Conservation (phyloP, 2,329 filamentous ascomycete species). For the Pseudopithomyces maydicus region DNA sequence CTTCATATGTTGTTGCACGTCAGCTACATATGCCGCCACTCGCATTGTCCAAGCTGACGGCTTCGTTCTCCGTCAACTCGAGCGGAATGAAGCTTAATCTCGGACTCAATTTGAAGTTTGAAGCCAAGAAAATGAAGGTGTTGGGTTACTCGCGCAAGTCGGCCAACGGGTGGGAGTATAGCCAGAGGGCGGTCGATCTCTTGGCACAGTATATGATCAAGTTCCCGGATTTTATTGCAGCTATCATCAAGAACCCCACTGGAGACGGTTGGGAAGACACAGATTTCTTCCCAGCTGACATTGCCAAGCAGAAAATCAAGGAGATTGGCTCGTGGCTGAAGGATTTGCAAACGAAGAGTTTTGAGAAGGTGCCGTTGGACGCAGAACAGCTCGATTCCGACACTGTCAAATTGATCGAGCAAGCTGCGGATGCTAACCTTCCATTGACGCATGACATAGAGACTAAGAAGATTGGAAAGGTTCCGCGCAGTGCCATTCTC, state of each 20-base stretch:
- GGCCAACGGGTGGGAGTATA: conserved; percentile 93
- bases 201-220: conserved; percentile 88
- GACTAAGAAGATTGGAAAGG: conserved; percentile 74
- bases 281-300: conserved; percentile 78
- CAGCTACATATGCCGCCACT: conserved; percentile 82
- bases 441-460: conserved; percentile 47
- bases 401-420: conserved; percentile 80
- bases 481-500: conserved; percentile 84
- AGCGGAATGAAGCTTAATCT: conserved; percentile 86
- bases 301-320: conserved; percentile 81
- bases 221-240: conserved; percentile 94
- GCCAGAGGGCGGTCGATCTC: conserved; percentile 77
- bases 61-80: conserved; percentile 84
- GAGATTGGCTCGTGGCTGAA: conserved; percentile 96
- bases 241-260: conserved; percentile 82
- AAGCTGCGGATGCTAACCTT: conserved; percentile 66
- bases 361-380: conserved; percentile 94
- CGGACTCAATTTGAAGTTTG: conserved; percentile 95
- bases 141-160: conserved; percentile 91
- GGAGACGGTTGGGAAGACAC: conserved; percentile 83
- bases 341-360: conserved; percentile 84
- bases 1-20: conserved; percentile 86
- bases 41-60: conserved; percentile 93
- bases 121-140: conserved; percentile 93
- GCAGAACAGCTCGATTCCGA: conserved; percentile 95